Base-by-base conservation (phyloP, 2,329 filamentous ascomycete species). In the Talaromyces pinophilus region DNA sequence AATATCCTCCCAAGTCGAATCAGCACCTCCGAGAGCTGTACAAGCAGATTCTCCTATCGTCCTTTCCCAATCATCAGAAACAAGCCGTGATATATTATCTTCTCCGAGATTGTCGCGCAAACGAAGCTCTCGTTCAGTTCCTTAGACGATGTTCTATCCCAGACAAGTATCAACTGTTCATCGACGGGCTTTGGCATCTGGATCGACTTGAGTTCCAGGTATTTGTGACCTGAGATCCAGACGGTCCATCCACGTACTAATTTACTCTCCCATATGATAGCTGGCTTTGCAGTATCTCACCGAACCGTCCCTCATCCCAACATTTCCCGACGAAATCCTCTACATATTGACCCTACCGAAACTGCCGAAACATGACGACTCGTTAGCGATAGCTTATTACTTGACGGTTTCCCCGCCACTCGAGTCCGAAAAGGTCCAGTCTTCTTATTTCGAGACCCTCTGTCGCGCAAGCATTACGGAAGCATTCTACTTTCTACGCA, bases 31-130 rank as follows among this genome's bases (percentile, higher is more conserved):
- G 87, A 70, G 85, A 87, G 46, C 84, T 96, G 5, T 89, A 93
- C 78, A 82, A 87, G 68, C 86, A 88, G 67, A 88, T 96, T 69
- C 85, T 88, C 75, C 84, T 87, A 30, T 86, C 83, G 63, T 82
- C 81, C 59, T 87, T 90, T 71, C 86, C 89, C 7, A 83, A 87
- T 63, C 90, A 93, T 76, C 89, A 93, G 80, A 93, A 93, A 77
- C 87, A 93, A 70, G 92, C 92, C 19, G 85, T 95, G 59, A 83
- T 96, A 69, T 96, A 92, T 82, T 96, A 96, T 76, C 82, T 96
- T 46, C 84, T 96, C 2, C 89, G 92, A 73, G 92, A 96, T 76
- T 86, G 90, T 74, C 86, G 90, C 72, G 78, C 82, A 13, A 74
- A 81, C 33, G 82, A 85, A 62, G 82, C 83, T 22, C 82, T 83